Base-by-base conservation (phyloP, 2,329 filamentous ascomycete species). In the Dactylonectria macrodidyma region DNA sequence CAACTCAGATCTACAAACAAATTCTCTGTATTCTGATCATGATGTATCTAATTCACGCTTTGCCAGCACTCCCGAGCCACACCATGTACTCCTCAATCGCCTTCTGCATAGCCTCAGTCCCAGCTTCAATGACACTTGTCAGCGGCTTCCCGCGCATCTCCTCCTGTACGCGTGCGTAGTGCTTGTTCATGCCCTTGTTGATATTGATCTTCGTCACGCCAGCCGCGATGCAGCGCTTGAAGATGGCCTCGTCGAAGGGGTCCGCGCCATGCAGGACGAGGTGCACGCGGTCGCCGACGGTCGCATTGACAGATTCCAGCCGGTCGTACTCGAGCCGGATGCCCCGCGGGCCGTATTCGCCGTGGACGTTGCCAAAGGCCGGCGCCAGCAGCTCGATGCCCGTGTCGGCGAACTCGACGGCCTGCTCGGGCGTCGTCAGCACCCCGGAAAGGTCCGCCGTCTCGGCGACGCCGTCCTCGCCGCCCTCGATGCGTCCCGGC, bases 321-420 rank as follows among this genome's bases (percentile, higher is more conserved):
- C 75, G 71, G 24, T 75, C 71, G 44, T 72, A 75, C 41, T 77
- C 74, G 4, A 77, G 74, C 24, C 62, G 58, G 19, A 71, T 72
- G 0, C 91, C 92, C 16, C 88, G 81, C 0, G 89, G 86, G 0
- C 92, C 92, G 79, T 94, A 94, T 73, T 91, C 88, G 7, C 92
- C 92, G 80, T 94, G 92, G 50, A 94, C 90, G 73, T 94, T 94
- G 2, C 92, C 92, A 80, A 94, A 93, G 0, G 91, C 91, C 0
- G 92, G 92, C 2, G 92, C 92, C 16, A 94, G 81, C 83, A 91
- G 90, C 75, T 94, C 90, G 75, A 94, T 92, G 0, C 92, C 92
- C 8, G 91, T 92, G 1, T 83, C 87, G 9, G 93, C 87, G 73
- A 94, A 94, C 73, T 93, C 89, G 70, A 89, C 84, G 10, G 90